Base-by-base conservation (phyloP, 345 rosid genomes). In the Citrus medica region DNA sequence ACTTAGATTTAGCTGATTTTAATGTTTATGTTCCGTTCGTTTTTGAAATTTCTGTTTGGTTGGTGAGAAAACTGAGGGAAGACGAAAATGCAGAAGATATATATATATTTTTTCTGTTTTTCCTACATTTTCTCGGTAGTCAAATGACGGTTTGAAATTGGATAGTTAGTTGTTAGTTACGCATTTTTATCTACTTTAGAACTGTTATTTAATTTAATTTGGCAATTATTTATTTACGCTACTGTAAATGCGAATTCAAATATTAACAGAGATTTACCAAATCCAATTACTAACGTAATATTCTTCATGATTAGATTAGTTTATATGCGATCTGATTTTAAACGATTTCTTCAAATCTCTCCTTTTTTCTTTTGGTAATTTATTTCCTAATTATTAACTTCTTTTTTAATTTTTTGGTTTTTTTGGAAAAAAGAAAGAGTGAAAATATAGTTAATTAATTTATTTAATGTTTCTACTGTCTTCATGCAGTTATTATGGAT, bases 401-500 rank as follows among this genome's bases (percentile, higher is more conserved):
- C 10, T 46, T 1, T 40, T 64, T 75, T 65, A 51, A 1, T 10
- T 9, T 25, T 67, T n/a, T 67, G 17, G 6, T 1, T 35, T 35
- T 37, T 37, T 7, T 0, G 40, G 1, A 35, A 42, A 10, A 68
- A 40, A 37, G 2, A 22, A 10, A 38, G 3, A 68, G 51, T 61
- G 69, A 74, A 24, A 38, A 61, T 56, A 62, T 14, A 27, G n/a
- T 12, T 65, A 40, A 61, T 74, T 30, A 9, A 9, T 37, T 4
- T 6, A 13, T 35, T 58, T 60, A 25, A 53, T 28, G 25, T 63
- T 42, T 67, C 28, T 60, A 48, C 9, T 27, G 33, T 27, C 19
- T 25, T 66, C 81, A 68, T 55, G 64, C 76, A 30, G 69, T 72
- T 79, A 55, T 24, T 40, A 55, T 76, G 83, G 63, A 72, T 33